These are phyloP conservation scores for Dactylonectria estremocensis DNA, from an alignment of 2,329 filamentous ascomycete genomes.

Conservation along the genomic window DNA sequence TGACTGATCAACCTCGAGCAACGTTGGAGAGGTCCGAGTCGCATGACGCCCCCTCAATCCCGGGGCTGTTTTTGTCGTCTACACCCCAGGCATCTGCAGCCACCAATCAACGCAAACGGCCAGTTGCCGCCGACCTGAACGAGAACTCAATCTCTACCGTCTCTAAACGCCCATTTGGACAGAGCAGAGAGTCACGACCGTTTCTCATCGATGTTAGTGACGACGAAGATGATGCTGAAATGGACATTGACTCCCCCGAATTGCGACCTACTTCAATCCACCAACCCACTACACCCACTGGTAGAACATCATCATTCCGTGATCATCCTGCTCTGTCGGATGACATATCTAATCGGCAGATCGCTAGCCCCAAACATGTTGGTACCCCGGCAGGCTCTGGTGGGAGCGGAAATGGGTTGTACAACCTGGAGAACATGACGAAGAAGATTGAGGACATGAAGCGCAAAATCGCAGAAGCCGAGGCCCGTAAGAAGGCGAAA, in stretches of 20 bases:
- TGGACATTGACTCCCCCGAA: constrained; percentile 74
- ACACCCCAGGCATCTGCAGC: constrained; percentile 43
- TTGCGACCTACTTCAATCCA: constrained; percentile 58
- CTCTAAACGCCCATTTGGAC: constrained; percentile 75
- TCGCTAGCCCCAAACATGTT: constrained; percentile 57
- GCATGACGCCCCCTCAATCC: constrained; percentile 49
- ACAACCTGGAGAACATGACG: constrained; percentile 66
- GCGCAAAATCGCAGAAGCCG: constrained; percentile 70
- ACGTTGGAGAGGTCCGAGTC: constrained; percentile 30
- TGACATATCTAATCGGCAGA: constrained; percentile 56
- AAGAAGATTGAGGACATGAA: constrained; percentile 75
- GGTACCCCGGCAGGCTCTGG: constrained; percentile 57
- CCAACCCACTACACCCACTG: constrained; percentile 46
- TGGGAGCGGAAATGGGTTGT: constrained; percentile 53
- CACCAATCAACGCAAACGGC: constrained; percentile 55
- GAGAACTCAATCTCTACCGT: constrained; percentile 61
- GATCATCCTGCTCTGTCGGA: constrained; percentile 63
- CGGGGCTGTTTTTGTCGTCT: constrained; percentile 56
- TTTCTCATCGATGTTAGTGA: constrained; percentile 92
- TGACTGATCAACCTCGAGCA: constrained; percentile 22
- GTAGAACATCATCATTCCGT: constrained; percentile 57
- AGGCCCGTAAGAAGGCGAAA: constrained; percentile 67
- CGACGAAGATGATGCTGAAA: constrained; percentile 75
- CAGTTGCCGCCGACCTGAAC: constrained; percentile 79
- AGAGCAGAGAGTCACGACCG: constrained; percentile 70